phyloP scores from a whole-genome alignment of 148 eudicot genomes.

The Linanthus parryae region DNA sequence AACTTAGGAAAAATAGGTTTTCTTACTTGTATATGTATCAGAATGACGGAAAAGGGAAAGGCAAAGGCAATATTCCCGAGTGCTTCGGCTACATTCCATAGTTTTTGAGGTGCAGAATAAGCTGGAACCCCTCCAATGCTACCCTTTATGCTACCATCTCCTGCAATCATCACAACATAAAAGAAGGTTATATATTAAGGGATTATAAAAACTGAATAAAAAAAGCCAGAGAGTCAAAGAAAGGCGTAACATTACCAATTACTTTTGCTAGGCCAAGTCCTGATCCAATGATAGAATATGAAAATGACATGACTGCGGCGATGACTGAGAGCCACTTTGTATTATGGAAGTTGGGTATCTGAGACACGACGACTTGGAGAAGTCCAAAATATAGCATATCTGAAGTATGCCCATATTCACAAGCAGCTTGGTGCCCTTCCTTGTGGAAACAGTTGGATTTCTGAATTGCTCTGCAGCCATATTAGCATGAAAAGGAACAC shows the following conservation, averaged over 20 bases:
- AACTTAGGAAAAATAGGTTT: no score
- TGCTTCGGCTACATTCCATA: slow-evolving; percentile 71
- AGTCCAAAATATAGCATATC: slow-evolving; percentile 70
- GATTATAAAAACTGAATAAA: background rate
- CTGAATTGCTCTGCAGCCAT: slow-evolving; percentile 63
- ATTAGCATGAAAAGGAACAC: no score
- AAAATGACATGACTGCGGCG: slow-evolving; percentile 78
- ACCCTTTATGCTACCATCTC: slow-evolving; percentile 63
- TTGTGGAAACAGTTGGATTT: slow-evolving; percentile 72
- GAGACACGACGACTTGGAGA: slow-evolving; percentile 60
- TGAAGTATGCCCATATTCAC: slow-evolving; percentile 32
- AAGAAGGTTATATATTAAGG: background rate
- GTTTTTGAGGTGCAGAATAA: slow-evolving; percentile 46
- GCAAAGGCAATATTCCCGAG: slow-evolving; percentile 92
- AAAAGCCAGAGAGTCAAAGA: background rate
- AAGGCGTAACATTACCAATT: slow-evolving; percentile 34
- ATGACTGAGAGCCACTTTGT: slow-evolving; percentile 72
- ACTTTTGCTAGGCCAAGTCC: slow-evolving; percentile 63
- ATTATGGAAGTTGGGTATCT: slow-evolving; percentile 66
- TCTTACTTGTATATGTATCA: slow-evolving; percentile 67
- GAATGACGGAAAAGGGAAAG: slow-evolving; percentile 56
- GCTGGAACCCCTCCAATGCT: slow-evolving; percentile 57
- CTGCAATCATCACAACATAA: slow-evolving; percentile 25
- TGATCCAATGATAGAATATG: slow-evolving; percentile 64
- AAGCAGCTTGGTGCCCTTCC: slow-evolving; percentile 58